Evolutionary conservation across 495 filamentous ascomycete species (phyloP).

Genomic region (Thozetella sp.): DNA sequence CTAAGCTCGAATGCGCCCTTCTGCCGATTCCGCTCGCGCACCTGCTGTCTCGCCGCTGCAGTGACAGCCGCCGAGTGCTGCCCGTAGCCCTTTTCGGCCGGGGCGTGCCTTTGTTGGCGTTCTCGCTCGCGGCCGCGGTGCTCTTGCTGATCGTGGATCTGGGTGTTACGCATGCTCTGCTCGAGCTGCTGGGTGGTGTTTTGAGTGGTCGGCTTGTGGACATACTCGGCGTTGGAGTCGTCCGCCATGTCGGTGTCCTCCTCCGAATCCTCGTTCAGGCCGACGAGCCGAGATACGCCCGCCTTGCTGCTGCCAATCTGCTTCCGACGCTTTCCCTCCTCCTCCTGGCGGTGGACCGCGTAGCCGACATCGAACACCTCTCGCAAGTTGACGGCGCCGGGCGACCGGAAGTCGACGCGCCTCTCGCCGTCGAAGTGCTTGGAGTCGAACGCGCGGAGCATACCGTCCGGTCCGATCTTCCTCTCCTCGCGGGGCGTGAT

Average conservation of each 20-base stretch:
- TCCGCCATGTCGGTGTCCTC: slow-evolving; percentile 53
- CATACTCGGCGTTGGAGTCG: slow-evolving; percentile 66
- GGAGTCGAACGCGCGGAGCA: slow-evolving; percentile 53
- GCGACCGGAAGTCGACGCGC: slow-evolving; percentile 92
- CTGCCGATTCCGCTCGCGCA: slow-evolving; percentile 56
- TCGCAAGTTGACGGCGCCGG: slow-evolving; percentile 90
- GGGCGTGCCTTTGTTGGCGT: slow-evolving; percentile 29
- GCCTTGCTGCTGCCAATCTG: slow-evolving; percentile 63
- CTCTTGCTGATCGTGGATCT: slow-evolving; percentile 61
- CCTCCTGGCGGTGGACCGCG: slow-evolving; percentile 93
- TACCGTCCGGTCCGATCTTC: slow-evolving; percentile 43
- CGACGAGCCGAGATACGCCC: slow-evolving; percentile 54
- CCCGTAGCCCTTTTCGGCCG: slow-evolving; percentile 69
- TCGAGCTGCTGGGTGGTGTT: slow-evolving; percentile 77
- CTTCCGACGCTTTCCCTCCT: slow-evolving; percentile 90
- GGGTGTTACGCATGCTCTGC: slow-evolving; percentile 80
- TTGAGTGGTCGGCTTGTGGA: slow-evolving; percentile 50
- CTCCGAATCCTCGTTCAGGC: slow-evolving; percentile 71
- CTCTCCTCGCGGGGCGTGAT: slow-evolving; percentile 64
- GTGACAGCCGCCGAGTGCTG: slow-evolving; percentile 79
- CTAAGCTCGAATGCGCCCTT: slow-evolving; percentile 86
- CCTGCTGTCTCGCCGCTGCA: slow-evolving; percentile 77
- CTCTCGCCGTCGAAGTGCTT: slow-evolving; percentile 61
- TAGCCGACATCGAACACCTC: slow-evolving; percentile 98
- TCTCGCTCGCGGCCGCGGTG: slow-evolving; percentile 47